phyloP scores from a whole-genome alignment of 176 grass and related monocot species.

The Guadua angustifolia region DNA sequence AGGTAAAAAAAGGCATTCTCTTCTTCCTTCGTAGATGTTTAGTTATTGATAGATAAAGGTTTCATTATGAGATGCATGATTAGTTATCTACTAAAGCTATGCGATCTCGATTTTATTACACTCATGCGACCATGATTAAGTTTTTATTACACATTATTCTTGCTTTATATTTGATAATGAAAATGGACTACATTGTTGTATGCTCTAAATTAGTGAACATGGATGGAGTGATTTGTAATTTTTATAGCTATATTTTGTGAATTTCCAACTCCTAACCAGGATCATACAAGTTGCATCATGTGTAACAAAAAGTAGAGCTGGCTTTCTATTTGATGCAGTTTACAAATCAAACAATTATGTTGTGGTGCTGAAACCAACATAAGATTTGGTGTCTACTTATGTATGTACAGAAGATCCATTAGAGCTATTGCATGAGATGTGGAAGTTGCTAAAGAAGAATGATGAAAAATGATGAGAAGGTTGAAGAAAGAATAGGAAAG shows the following conservation, averaged over 20 bases:
- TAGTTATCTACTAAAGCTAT: too few relatives aligned
- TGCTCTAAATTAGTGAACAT: slow-evolving; percentile 3
- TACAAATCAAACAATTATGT: background rate
- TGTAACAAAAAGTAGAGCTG: background rate
- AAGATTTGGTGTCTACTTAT: background rate
- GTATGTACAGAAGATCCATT: background rate
- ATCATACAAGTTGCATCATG: background rate
- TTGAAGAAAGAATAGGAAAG: background rate
- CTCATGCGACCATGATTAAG: too few relatives aligned
- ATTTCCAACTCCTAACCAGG: background rate
- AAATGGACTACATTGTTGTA: background rate
- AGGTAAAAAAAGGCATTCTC: too few relatives aligned
- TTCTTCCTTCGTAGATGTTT: too few relatives aligned
- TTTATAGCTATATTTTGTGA: background rate
- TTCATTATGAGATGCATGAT: too few relatives aligned
- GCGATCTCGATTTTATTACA: too few relatives aligned
- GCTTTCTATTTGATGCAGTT: background rate
- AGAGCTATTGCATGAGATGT: background rate
- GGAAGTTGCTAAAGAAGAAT: background rate
- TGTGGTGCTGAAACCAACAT: background rate
- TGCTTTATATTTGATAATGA: slow-evolving; percentile 19
- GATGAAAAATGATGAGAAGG: background rate
- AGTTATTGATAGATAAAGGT: too few relatives aligned
- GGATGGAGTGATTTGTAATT: background rate
- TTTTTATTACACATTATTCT: slow-evolving; percentile 29